These are phyloP conservation scores for Mariannaea sp. DNA, from an alignment of 2,329 filamentous ascomycete species.

Conservation along the genomic window DNA sequence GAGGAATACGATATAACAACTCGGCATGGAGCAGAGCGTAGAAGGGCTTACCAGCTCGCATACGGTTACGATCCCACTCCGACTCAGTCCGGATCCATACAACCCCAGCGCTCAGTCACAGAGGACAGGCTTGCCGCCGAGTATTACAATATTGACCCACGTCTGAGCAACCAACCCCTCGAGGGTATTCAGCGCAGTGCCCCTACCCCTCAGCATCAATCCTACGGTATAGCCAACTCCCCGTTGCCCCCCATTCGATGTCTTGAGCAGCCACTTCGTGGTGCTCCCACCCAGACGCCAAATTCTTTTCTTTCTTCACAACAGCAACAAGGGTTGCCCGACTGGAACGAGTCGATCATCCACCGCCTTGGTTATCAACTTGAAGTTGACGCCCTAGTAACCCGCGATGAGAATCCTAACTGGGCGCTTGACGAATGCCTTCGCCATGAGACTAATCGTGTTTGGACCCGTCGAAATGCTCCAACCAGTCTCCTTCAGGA, in stretches of 20 bases:
- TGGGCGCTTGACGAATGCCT: slow-evolving; percentile 18
- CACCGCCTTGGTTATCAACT: slow-evolving; percentile 10
- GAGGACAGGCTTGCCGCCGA: not conserved
- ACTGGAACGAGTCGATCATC: slow-evolving; percentile 3
- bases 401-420: not conserved
- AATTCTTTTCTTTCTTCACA: not conserved
- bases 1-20: not conserved
- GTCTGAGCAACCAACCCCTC: not conserved
- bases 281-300: not conserved
- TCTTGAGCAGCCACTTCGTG: not conserved
- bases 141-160: not conserved
- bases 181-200: not conserved
- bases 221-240: not conserved
- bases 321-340: not conserved
- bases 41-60: not conserved
- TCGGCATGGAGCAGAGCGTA: not conserved
- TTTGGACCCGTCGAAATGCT: slow-evolving; percentile 13
- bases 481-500: slow-evolving; percentile 3
- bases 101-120: not conserved
- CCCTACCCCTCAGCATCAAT: not conserved
- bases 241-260: slow-evolving; percentile 1
- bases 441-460: slow-evolving; percentile 6
- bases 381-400: slow-evolving; percentile 8
- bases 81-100: not conserved
- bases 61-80: not conserved